These are phyloP conservation scores for Hondaea fermentalgiana DNA, from an alignment of 108 stramenopile genomes.

Conservation along the genomic window DNA sequence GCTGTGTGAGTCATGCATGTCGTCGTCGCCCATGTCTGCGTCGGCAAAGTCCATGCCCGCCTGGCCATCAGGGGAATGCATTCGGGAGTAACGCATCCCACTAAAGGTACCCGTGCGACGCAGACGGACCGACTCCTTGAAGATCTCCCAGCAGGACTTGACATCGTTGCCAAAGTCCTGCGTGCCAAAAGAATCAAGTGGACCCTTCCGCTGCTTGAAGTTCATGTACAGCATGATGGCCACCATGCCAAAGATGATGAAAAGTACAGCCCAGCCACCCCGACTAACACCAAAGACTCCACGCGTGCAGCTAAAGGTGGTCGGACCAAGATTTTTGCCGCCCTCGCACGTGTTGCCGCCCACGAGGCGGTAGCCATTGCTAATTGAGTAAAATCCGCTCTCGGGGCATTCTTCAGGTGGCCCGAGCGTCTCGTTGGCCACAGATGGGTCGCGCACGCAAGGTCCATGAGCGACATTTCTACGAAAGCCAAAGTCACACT, in stretches of 20 bases:
- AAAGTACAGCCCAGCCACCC: background rate
- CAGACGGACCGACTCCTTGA: background rate
- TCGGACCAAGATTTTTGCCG: background rate
- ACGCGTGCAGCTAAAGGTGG: background rate
- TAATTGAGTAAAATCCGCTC: background rate
- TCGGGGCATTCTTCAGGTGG: background rate
- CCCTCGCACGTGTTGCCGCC: slow-evolving; percentile 7
- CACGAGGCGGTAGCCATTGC: background rate
- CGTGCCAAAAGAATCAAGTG: background rate
- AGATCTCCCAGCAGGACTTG: background rate
- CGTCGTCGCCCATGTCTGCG: background rate
- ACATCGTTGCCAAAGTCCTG: background rate
- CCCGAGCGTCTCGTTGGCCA: background rate
- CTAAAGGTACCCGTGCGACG: background rate
- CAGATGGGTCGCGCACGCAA: background rate
- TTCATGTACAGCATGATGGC: background rate
- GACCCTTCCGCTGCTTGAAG: background rate
- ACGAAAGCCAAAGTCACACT: slow-evolving; percentile 13
- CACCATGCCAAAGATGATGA: background rate
- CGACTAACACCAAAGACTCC: background rate
- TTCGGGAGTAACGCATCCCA: background rate
- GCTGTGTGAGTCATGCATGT: background rate
- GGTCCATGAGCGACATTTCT: background rate
- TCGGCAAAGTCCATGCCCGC: background rate
- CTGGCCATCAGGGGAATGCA: background rate